phyloP scores from a whole-genome alignment of 179 eudicot species.

The Silene noctiflora region DNA sequence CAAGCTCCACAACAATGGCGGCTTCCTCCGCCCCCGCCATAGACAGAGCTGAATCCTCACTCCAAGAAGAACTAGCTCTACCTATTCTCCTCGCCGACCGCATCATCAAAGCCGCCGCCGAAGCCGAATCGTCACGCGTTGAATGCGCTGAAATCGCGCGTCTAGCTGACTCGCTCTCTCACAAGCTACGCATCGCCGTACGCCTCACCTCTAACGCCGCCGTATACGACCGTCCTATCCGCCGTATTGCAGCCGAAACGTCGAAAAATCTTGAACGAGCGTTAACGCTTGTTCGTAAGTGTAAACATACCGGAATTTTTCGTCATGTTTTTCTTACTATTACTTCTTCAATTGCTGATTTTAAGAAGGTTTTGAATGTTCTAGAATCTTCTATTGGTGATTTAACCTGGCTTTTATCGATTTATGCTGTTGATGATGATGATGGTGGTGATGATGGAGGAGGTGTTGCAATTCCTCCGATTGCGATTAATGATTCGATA shows the following conservation, averaged over 20 bases:
- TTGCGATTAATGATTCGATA: constrained; percentile 52
- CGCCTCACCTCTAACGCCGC: constrained; percentile 35
- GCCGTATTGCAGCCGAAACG: constrained; percentile 42
- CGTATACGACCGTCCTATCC: constrained; percentile 60
- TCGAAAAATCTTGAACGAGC: constrained; percentile 44
- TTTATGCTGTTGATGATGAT: constrained; percentile 16
- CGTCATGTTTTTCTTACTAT: constrained; percentile 45
- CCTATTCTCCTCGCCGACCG: constrained; percentile 27
- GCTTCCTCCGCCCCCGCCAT: constrained; percentile 16
- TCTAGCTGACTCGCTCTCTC: constrained; percentile 19
- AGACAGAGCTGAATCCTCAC: constrained; percentile 17
- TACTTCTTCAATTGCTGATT: constrained; percentile 46
- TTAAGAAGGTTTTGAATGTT: constrained; percentile 43
- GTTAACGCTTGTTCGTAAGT: constrained; percentile 45
- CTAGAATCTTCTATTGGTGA: constrained; percentile 49
- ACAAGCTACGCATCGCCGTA: constrained; percentile 25
- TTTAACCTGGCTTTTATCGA: constrained; percentile 43
- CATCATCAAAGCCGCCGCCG: constrained; percentile 23
- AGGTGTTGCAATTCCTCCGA: constrained; percentile 45
- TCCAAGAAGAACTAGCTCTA: constrained; percentile 23
- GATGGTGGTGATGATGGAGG: constrained; percentile 36
- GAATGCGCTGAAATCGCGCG: constrained; percentile 26
- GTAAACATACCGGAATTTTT: constrained; percentile 42
- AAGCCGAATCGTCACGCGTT: constrained; percentile 24
- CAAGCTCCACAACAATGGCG: constrained; percentile 16